Evolutionary conservation across 208 protist species (phyloP), one percentile per base, ranked within the genome.

Genomic region (Plasmodiophora brassicae): DNA sequence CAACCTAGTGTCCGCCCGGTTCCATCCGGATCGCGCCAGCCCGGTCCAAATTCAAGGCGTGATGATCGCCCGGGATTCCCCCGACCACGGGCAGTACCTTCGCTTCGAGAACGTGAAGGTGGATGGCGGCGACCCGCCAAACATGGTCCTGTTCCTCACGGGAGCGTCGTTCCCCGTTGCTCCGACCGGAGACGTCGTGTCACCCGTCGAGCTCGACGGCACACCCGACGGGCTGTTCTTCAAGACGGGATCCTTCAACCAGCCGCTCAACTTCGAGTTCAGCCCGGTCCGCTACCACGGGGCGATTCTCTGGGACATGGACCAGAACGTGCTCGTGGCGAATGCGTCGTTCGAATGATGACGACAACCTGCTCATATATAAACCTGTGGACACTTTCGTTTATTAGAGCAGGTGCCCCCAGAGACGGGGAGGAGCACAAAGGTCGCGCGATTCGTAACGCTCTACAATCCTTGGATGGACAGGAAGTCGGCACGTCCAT

Each of bases 211-310:
- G n/a, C n/a, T 78, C 32, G 65, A 78, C 41, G 65, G 65, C 14
- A 32, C n/a, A 8, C 65, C 65, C 10, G 5, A 78, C 41, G 65
- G 65, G 14, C 65, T 78, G 65, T 78, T 78, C n/a, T 38, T 78
- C 14, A 78, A 78, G n/a, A 44, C 65, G 65, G 65, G 65, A 32
- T 36, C 65, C 32, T 78, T 78, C 65, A 78, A 78, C 41, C 65
- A 78, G n/a, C 65, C 32, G 5, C 20, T 78, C 10, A n/a, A n/a
- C 20, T 14, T 5, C 5, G n/a, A 32, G 5, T 32, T 36, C 5
- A 38, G 41, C 5, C 41, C 41, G 32, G 32, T 14, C 20, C 5
- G 14, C 32, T 78, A 36, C n/a, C 5, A 78, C n/a, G 65, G 65
- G 10, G 65, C 65, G 5, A 78, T 78, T 32, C 5, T 78, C n/a